Conservation (phyloP, 2,329 filamentous ascomycete genomes). For the Thielaviopsis musarum region DNA sequence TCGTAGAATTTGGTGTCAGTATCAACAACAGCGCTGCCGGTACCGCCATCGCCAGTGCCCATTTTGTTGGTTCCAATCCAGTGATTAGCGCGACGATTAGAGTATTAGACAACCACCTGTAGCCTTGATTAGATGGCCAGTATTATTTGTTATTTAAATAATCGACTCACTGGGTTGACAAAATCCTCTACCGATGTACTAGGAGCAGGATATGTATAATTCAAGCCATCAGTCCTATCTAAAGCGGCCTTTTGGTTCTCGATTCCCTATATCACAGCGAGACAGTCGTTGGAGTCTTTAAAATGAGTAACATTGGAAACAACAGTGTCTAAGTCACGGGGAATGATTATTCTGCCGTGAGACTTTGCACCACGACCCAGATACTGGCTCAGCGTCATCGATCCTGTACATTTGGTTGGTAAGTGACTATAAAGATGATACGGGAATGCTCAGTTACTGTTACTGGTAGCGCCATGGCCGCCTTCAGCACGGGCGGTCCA, state of each 20-base stretch:
- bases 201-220: constrained; percentile 31
- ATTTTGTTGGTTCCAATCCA: constrained; percentile 46
- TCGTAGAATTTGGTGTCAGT: constrained; percentile 47
- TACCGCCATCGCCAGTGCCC: constrained; percentile 35
- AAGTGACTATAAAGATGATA: not conserved
- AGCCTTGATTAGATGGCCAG: not conserved
- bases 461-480: constrained; percentile 24
- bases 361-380: constrained; percentile 48
- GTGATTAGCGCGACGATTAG: constrained; percentile 30
- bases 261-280: constrained; percentile 47
- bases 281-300: constrained; percentile 38
- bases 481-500: constrained; percentile 50
- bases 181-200: constrained; percentile 37
- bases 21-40: constrained; percentile 42
- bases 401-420: constrained; percentile 17
- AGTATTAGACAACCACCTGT: constrained; percentile 20
- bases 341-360: constrained; percentile 44
- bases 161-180: constrained; percentile 28
- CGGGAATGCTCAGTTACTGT: constrained; percentile 16
- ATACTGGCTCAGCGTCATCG: constrained; percentile 41
- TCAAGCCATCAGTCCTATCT: constrained; percentile 34
- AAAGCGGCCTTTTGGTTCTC: constrained; percentile 41
- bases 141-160: not conserved
- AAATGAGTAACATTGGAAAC: constrained; percentile 45
- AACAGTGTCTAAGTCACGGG: constrained; percentile 35